Percentiles rank a stretch among this genome's conserved stretches.
These are phyloP conservation scores for Candida corydali DNA, from an alignment of 805 yeast species.

Conservation along the genomic window DNA sequence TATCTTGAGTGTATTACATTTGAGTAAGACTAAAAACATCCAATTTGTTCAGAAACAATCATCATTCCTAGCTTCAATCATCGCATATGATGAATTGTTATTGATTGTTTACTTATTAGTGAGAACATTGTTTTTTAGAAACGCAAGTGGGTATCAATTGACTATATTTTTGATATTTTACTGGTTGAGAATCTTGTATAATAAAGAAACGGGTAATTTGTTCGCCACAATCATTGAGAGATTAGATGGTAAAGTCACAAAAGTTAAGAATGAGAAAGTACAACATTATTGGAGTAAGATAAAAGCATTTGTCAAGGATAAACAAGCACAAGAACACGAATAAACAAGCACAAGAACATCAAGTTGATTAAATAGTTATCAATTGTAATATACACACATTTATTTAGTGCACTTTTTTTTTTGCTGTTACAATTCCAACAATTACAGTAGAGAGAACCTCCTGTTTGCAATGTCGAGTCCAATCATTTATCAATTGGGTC, in stretches of 20 bases:
- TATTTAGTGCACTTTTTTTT: too few relatives aligned
- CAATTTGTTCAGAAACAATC: constrained; percentile 36
- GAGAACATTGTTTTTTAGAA: constrained; percentile 61
- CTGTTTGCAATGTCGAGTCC: constrained; percentile 19
- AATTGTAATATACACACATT: background rate
- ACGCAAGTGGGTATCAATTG: constrained; percentile 67
- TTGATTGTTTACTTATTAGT: constrained; percentile 49
- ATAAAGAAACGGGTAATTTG: constrained; percentile 42
- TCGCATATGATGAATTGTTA: constrained; percentile 59
- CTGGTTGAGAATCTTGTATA: constrained; percentile 67
- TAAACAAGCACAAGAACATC: constrained; percentile 15
- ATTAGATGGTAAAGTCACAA: constrained; percentile 39
- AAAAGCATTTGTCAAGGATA: constrained; percentile 26
- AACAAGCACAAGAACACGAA: constrained; percentile 16
- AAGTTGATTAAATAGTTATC: constrained; percentile 1
- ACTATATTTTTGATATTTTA: constrained; percentile 53
- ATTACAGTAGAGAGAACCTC: constrained; percentile 25
- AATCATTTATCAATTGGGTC: constrained; percentile 62
- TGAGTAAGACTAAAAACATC: constrained; percentile 40
- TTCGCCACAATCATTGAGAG: constrained; percentile 37
- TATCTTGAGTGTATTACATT: constrained; percentile 55
- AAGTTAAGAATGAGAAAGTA: constrained; percentile 44
- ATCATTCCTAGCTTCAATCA: constrained; percentile 36
- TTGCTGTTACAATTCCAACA: background rate
- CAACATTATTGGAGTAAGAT: constrained; percentile 31